Conservation (phyloP, 2,329 filamentous ascomycete genomes). For the Gliomastix tumulicola region DNA sequence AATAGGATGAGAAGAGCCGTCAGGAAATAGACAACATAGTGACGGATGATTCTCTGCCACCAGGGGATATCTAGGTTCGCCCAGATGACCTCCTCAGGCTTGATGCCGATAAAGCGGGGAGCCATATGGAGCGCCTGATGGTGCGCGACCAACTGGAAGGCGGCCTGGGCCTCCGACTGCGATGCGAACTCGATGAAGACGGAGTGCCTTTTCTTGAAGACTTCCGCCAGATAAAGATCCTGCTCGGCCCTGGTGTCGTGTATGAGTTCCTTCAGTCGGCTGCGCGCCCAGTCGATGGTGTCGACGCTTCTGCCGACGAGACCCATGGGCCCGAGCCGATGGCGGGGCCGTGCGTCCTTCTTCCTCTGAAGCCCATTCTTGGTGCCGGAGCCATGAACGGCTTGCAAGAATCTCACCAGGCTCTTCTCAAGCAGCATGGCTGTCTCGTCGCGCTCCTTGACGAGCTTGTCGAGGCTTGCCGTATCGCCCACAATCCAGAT, state of each 20-base stretch:
- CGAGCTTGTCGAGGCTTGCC: conserved; percentile 65
- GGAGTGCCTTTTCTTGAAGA: conserved; percentile 58
- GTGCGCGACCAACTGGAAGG: conserved; percentile 76
- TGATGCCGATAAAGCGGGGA: conserved; percentile 75
- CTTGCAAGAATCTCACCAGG: conserved; percentile 73
- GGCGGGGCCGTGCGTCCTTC: conserved; percentile 64
- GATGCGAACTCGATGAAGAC: conserved; percentile 87
- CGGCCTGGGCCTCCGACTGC: conserved; percentile 78
- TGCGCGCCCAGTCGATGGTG: conserved; percentile 77
- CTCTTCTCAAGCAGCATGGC: conserved; percentile 75
- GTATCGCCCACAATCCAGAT: conserved; percentile 78
- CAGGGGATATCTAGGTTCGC: conserved; percentile 60
- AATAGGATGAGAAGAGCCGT: conserved; percentile 74
- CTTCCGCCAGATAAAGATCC: conserved; percentile 55
- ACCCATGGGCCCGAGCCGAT: conserved; percentile 57
- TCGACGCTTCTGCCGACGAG: conserved; percentile 64
- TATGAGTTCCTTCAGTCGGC: conserved; percentile 44
- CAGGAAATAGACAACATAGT: conserved; percentile 55
- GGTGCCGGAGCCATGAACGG: conserved; percentile 32
- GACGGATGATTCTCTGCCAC: conserved; percentile 69
- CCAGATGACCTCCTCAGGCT: conserved; percentile 81
- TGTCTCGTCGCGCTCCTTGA: conserved; percentile 66
- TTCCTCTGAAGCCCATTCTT: conserved; percentile 59
- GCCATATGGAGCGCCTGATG: conserved; percentile 78
- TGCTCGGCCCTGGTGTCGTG: conserved; percentile 59